Evolutionary conservation across 2,329 filamentous ascomycete genomes (phyloP).

Genomic region (Lomentospora prolificans): DNA sequence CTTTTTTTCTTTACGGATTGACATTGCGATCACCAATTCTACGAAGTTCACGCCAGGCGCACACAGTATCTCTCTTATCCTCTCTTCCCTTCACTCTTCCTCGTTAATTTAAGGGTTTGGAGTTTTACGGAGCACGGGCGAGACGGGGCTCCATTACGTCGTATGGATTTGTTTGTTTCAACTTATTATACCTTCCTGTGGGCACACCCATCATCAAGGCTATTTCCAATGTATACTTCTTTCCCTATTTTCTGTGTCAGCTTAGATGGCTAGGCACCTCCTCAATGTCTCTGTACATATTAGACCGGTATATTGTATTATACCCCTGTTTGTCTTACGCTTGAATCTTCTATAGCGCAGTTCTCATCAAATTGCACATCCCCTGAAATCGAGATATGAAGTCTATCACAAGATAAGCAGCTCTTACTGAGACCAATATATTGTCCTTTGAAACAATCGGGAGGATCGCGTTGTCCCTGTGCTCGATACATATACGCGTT

Average conservation of each 20-base stretch:
- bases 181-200: background rate
- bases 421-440: background rate
- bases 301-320: background rate
- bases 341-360: background rate
- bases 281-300: background rate
- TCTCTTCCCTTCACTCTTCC: background rate
- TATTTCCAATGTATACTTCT: background rate
- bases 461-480: too few relatives aligned
- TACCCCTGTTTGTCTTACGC: background rate
- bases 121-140: conserved; percentile 17
- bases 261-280: background rate
- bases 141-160: background rate
- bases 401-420: background rate
- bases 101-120: background rate
- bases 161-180: background rate
- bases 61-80: background rate
- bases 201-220: background rate
- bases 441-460: too few relatives aligned
- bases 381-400: background rate
- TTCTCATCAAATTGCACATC: background rate
- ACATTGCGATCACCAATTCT: background rate
- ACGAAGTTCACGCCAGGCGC: background rate
- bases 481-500: too few relatives aligned
- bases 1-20: conserved; percentile 3
- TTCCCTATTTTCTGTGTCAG: background rate